Base-by-base conservation (phyloP, 225 moss, liverwort and hornwort species). In the Anthoceros angustus region DNA sequence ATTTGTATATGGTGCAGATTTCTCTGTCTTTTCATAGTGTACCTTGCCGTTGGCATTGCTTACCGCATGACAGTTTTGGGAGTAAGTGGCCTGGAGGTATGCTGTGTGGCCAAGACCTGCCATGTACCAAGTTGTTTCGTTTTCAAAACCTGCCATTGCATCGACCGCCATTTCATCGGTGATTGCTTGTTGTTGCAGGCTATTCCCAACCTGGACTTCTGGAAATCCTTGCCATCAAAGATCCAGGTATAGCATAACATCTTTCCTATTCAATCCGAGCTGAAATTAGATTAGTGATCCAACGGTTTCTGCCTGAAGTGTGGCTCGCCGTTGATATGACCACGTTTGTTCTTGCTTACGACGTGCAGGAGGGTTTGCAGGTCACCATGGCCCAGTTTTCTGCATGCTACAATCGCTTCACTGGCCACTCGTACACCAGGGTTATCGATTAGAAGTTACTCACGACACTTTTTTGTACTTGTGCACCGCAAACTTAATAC, bases 11-110 rank as follows among this genome's bases (percentile, higher is more conserved):
- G 75, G 0, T 10, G 5, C 85, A 93, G 93, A 77, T 74, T 86
- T 43, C 72, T 89, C 69, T 82, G 85, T 76, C 73, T 77, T 16
- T 84, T 93, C 49, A 79, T 89, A n/a, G 84, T 93, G 25, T 93
- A 93, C 75, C 73, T 93, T 72, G 93, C 93, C 67, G 76, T 89
- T 26, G 93, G 93, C 66, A 89, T 93, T 71, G 93, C 82, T 25
- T 93, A 93, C 73, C 86, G 93, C 63, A 85, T 93, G 70, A 87
- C 82, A 45, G 87, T 93, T 48, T 84, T 93, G 45, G 89, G 89
- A 69, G 87, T 86, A 45, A 93, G 84, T 69, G 93, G 93, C 63
- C 77, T 89, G 71, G 89, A 89, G 89, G 93, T 93, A 82, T 38
- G 64, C 40, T 63, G 10, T 63, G 25, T 12, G 20, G 4, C 23